Percentiles rank a stretch among this genome's conserved stretches.
These are phyloP conservation scores for Sclerotinia spermophila DNA, from an alignment of 2,329 filamentous ascomycete genomes.

Conservation along the genomic window DNA sequence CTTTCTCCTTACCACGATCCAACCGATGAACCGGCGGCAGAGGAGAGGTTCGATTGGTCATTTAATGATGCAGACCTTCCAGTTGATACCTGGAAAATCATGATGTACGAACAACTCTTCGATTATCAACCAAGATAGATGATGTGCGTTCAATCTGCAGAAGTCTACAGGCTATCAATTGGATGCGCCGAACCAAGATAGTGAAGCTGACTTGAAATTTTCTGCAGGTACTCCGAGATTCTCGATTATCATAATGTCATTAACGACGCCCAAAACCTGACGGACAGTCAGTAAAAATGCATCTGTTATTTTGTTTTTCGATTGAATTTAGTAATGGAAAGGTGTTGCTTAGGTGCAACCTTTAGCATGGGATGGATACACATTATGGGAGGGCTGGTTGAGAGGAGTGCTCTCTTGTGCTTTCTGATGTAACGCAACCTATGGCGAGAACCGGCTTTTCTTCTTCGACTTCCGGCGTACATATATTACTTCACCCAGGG, in stretches of 20 bases:
- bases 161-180: constrained; percentile 10
- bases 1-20: constrained; percentile 96
- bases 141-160: constrained; percentile 5
- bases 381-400: constrained; percentile 16
- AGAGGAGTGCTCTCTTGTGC: constrained; percentile 9
- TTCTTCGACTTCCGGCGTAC: constrained; percentile 16
- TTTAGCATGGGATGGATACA: constrained; percentile 19
- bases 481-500: constrained; percentile 11
- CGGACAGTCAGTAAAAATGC: constrained; percentile 24
- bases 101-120: constrained; percentile 71
- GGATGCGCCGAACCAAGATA: constrained; percentile 21
- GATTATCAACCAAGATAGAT: constrained; percentile 27
- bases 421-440: constrained; percentile 17
- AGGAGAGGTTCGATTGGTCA: constrained; percentile 99
- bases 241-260: constrained; percentile 98
- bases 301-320: constrained; percentile 11
- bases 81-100: constrained; percentile 99
- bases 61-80: constrained; percentile 98
- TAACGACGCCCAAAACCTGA: constrained; percentile 39
- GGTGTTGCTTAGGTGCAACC: constrained; percentile 4
- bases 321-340: constrained; percentile 6
- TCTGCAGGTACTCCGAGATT: constrained; percentile 89
- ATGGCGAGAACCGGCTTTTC: constrained; percentile 9
- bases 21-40: constrained; percentile 89
- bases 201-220: constrained; percentile 36